These are phyloP conservation scores for Pugionium cornutum DNA, from an alignment of 345 rosid species.

Conservation along the genomic window DNA sequence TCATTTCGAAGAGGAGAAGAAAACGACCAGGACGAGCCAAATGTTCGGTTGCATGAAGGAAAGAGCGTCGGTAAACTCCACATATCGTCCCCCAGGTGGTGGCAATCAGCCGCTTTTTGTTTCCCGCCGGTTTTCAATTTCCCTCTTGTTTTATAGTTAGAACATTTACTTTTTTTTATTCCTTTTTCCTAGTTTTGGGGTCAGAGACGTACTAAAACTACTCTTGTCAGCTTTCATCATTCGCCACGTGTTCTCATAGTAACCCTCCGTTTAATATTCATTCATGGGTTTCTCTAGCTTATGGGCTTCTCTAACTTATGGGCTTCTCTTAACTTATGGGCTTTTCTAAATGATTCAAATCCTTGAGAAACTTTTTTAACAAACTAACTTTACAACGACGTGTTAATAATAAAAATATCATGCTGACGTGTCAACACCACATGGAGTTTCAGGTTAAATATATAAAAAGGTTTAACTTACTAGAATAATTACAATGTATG, in stretches of 20 bases:
- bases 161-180: background rate
- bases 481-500: no score
- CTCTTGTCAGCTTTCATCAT: slow-evolving; percentile 12
- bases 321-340: no score
- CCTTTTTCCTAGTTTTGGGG: background rate
- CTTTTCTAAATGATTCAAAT: no score
- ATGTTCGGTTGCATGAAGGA: slow-evolving; percentile 62
- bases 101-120: slow-evolving; percentile 36
- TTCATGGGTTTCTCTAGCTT: background rate
- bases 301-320: background rate
- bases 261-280: slow-evolving; percentile 10
- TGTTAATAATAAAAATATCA: no score
- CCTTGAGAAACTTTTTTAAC: no score
- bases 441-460: no score
- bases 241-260: slow-evolving; percentile 20
- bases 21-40: slow-evolving; percentile 40
- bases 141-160: background rate
- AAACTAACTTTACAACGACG: no score
- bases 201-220: background rate
- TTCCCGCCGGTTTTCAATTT: slow-evolving; percentile 37
- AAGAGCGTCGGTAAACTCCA: slow-evolving; percentile 37
- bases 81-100: slow-evolving; percentile 41
- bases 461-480: no score
- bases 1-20: background rate
- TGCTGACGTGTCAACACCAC: no score